Conservation (phyloP, 2,329 filamentous ascomycete species). For the Emmonsia crescens region DNA sequence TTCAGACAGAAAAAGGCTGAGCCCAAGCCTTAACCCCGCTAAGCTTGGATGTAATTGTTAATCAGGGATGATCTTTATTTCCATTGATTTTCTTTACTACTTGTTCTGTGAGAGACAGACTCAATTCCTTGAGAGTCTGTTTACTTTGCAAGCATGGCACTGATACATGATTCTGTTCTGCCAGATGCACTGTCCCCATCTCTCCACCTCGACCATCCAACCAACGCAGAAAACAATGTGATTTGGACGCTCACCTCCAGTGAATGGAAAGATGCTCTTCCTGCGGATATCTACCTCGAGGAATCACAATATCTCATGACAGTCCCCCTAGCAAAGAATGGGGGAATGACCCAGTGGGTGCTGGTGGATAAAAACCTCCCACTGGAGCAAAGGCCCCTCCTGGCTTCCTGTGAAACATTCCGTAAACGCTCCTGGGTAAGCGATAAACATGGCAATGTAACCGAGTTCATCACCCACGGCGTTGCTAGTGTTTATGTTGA, state of each 20-base stretch:
- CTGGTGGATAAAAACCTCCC: slow-evolving; percentile 40
- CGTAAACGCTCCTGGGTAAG: slow-evolving; percentile 48
- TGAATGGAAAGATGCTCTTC: slow-evolving; percentile 50
- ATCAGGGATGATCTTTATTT: background rate
- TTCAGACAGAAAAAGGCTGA: background rate
- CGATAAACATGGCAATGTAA: slow-evolving; percentile 23
- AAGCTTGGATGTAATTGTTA: no score
- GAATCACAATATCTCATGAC: slow-evolving; percentile 50
- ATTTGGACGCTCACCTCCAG: slow-evolving; percentile 50
- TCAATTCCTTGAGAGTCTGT: background rate
- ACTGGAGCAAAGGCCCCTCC: slow-evolving; percentile 41
- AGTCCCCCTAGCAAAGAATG: slow-evolving; percentile 47
- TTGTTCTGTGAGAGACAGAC: background rate
- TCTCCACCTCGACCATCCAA: slow-evolving; percentile 44
- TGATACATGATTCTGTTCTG: background rate
- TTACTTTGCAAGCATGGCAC: background rate
- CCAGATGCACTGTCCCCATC: slow-evolving; percentile 10
- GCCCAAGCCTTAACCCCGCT: background rate
- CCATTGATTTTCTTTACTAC: background rate
- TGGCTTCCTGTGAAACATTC: slow-evolving; percentile 55
- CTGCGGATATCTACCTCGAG: slow-evolving; percentile 45
- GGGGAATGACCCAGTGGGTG: slow-evolving; percentile 54
- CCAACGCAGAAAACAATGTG: slow-evolving; percentile 41
- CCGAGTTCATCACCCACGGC: slow-evolving; percentile 16
- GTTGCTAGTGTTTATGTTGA: slow-evolving; percentile 19